Evolutionary conservation across 2,329 filamentous ascomycete genomes (phyloP), one percentile per base, ranked within the genome.

Genomic region (Penicillium corylophilum): DNA sequence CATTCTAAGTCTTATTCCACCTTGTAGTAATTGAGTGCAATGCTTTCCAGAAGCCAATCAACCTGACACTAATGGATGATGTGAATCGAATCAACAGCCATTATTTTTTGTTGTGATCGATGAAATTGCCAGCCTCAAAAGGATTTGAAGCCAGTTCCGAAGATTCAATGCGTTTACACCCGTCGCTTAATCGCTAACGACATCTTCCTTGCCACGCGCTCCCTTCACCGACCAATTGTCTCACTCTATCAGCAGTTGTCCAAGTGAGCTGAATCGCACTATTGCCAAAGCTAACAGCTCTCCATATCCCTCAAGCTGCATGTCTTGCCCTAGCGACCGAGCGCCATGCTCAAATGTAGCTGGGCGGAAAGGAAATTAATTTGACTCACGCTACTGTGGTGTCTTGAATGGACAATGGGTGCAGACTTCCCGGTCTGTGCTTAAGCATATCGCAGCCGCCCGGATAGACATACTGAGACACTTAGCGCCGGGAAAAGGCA

Each of bases 381-480:
- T 18, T 8, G 4, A 9, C n/a, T 2, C 33, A 18, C 35, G 9
- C 10, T 20, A 20, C 20, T 20, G 16, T 38, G 16, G 20, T 38
- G 35, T 38, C 18, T n/a, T 39, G n/a, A 20, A 20, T 38, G 8
- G 6, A 22, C 26, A 23, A 23, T 33, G 16, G 23, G 33, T n/a
- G 16, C 33, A 15, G 18, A 4, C 20, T 29, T 48, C 23, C 2
- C 7, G n/a, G 23, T 16, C 15, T 9, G 20, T 26, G 5, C 9
- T 26, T 10, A 40, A 41, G 22, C 13, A 10, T 26, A 41, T 41
- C 20, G 23, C 22, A 41, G 5, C 22, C 22, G 16, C 10, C 16
- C 13, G 13, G 39, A 22, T 22, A 10, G 26, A n/a, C n/a, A 33
- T 20, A 20, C 15, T 48, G 44, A 54, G 48, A 44, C 48, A 54